Percentiles rank a stretch among this genome's conserved stretches.
phyloP scores from a whole-genome alignment of 148 eudicot species.

The Limonium bicolor region DNA sequence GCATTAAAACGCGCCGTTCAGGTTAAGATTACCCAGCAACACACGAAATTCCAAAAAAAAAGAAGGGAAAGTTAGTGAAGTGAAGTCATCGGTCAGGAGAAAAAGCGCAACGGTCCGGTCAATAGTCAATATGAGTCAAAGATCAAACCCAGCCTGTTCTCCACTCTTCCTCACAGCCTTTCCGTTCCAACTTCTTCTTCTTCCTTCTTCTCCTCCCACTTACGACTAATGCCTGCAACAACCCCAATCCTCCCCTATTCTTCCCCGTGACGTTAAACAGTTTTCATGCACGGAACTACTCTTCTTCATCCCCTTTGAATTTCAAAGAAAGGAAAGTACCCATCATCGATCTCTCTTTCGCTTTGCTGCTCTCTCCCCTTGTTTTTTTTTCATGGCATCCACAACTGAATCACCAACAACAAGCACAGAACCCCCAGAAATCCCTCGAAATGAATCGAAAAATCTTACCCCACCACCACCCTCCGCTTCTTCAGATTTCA shows the following conservation, averaged over 20 bases:
- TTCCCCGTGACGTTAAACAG: not conserved
- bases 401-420: not conserved
- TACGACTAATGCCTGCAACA: too few species aligned
- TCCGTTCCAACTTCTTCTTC: not conserved
- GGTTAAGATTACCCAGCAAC: too few species aligned
- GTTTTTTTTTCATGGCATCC: slow-evolving; percentile 9
- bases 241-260: not conserved
- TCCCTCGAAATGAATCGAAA: slow-evolving; percentile 1
- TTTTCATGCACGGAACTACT: not conserved
- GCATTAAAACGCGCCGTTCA: too few species aligned
- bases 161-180: too few species aligned
- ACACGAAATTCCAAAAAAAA: too few species aligned
- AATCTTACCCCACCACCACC: not conserved
- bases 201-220: not conserved
- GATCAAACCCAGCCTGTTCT: not conserved
- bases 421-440: slow-evolving; percentile 9
- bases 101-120: slow-evolving; percentile 22
- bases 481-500: not conserved
- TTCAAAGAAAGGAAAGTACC: not conserved
- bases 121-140: slow-evolving; percentile 15
- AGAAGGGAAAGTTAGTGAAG: too few species aligned
- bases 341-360: not conserved
- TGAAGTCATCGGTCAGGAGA: too few species aligned
- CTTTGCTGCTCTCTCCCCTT: not conserved
- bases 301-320: not conserved